Percentiles rank a stretch among this genome's conserved stretches.
These are phyloP conservation scores for Strigomonas galati DNA, from an alignment of 208 protist genomes.

Conservation along the genomic window DNA sequence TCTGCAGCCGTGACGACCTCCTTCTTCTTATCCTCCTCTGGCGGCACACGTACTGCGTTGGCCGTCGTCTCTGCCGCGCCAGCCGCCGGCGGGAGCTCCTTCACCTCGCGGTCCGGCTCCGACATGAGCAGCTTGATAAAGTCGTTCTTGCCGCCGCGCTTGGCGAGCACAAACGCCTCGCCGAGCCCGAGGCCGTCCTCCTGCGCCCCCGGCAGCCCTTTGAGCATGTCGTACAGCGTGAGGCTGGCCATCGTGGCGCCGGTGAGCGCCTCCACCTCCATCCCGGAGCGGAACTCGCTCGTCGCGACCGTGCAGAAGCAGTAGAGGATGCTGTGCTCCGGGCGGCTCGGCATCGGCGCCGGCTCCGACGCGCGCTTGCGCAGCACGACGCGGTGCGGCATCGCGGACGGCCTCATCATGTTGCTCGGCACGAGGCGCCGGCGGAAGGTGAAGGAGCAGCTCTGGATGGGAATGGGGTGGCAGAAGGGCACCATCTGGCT, in stretches of 20 bases:
- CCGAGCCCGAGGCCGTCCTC: conserved; percentile 80
- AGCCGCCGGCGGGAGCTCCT: background rate
- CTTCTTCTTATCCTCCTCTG: conserved; percentile 10
- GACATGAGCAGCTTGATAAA: conserved; percentile 88
- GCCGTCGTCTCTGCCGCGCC: background rate
- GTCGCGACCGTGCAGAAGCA: conserved; percentile 88
- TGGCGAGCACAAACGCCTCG: conserved; percentile 78
- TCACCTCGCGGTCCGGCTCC: conserved; percentile 37
- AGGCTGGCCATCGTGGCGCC: conserved; percentile 86
- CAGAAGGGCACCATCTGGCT: conserved; percentile 94
- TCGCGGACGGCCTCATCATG: conserved; percentile 36
- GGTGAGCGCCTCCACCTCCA: conserved; percentile 97
- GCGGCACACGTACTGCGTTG: background rate
- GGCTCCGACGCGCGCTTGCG: conserved; percentile 46
- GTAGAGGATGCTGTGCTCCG: conserved; percentile 77
- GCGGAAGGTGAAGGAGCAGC: conserved; percentile 85
- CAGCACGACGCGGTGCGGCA: conserved; percentile 79
- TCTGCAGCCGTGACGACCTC: background rate
- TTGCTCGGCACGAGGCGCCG: conserved; percentile 44
- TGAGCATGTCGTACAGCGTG: conserved; percentile 89
- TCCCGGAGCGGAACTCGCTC: conserved; percentile 80
- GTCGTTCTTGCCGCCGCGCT: conserved; percentile 68
- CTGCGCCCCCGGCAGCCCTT: conserved; percentile 64
- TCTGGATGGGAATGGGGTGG: conserved; percentile 89
- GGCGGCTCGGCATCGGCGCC: conserved; percentile 22